Base-by-base conservation (phyloP, 139 green algal species). In the Chlorokybus atmophyticus region DNA sequence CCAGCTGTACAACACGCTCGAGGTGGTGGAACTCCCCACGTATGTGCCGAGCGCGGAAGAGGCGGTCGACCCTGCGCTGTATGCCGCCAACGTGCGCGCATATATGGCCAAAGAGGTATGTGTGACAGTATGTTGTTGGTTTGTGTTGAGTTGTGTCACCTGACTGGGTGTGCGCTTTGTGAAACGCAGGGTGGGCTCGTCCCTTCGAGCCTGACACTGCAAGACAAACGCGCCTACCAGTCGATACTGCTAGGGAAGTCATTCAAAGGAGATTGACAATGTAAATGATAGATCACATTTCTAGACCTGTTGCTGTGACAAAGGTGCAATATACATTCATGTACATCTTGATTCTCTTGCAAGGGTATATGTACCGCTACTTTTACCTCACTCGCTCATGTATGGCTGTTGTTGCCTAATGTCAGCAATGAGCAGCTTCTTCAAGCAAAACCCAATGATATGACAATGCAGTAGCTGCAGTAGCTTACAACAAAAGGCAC, bases 81-180 rank as follows among this genome's bases (percentile, higher is more conserved):
- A 52, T 23, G 44, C 44, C n/a, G 14, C 6, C 14, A 6, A 5
- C 10, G 44, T 52, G 6, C 44, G 44, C n/a, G 6, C 10, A 19
- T 30, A 7, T 17, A 52, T 52, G 14, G 44, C 44, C n/a, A 7
- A 26, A 7, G 44, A 7, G 44, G 44, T 52, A 23, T 6, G 44
- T 52, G 44, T 19, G 35, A 44, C 14, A 14, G 35, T 14, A 14
- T 44, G 35, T 44, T 44, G 14, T 14, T 14, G 10, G 14, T 44
- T 44, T 44, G 10, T 44, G 10, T 44, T 44, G 10, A 44, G 10
- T 44, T 21, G 10, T 44, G 10, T 10, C 35, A 44, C n/a, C n/a
- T n/a, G n/a, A n/a, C 29, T 64, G 88, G 49, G 93, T 84, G 55
- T 80, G 82, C 0, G 31, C 57, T 93, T 79, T 59, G 85, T 44